These are phyloP conservation scores for Termitomyces sp. DNA, from an alignment of 1,284 basidiomycete genomes.

Conservation along the genomic window DNA sequence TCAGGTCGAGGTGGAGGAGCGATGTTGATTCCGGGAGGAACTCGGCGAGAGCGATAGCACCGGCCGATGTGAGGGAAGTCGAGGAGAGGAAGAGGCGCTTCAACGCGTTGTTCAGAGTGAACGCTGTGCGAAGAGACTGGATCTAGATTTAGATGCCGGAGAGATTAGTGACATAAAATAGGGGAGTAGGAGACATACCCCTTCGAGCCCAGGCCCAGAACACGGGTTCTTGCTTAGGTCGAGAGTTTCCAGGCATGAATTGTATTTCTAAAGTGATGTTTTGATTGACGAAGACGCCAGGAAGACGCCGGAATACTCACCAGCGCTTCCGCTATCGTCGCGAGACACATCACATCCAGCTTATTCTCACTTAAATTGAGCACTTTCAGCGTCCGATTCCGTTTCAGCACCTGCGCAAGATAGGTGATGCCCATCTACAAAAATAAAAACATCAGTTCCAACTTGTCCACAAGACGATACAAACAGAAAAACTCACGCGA, in stretches of 20 bases:
- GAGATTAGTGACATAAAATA: not conserved
- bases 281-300: conserved; percentile 1
- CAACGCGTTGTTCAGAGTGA: conserved; percentile 88
- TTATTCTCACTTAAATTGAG: conserved; percentile 93
- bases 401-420: conserved; percentile 91
- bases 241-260: conserved; percentile 88
- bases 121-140: conserved; percentile 84
- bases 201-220: conserved; percentile 81
- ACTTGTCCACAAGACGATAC: not conserved
- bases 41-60: conserved; percentile 93
- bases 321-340: conserved; percentile 83
- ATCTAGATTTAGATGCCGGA: conserved; percentile 43
- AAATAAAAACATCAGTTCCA: conserved; percentile 5
- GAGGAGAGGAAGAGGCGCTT: conserved; percentile 90
- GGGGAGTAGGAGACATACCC: conserved; percentile 45
- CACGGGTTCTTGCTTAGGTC: conserved; percentile 94
- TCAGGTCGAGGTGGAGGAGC: conserved; percentile 86
- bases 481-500: conserved; percentile 46
- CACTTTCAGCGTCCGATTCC: conserved; percentile 92
- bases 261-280: conserved; percentile 72
- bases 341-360: conserved; percentile 79
- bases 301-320: conserved; percentile 37
- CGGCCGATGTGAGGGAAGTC: conserved; percentile 77
- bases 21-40: conserved; percentile 89
- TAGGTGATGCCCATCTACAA: conserved; percentile 77